Percentiles rank a stretch among this genome's conserved stretches.
These are phyloP conservation scores for Phytophthora quininea DNA, from an alignment of 352 stramenopile species.

Conservation along the genomic window DNA sequence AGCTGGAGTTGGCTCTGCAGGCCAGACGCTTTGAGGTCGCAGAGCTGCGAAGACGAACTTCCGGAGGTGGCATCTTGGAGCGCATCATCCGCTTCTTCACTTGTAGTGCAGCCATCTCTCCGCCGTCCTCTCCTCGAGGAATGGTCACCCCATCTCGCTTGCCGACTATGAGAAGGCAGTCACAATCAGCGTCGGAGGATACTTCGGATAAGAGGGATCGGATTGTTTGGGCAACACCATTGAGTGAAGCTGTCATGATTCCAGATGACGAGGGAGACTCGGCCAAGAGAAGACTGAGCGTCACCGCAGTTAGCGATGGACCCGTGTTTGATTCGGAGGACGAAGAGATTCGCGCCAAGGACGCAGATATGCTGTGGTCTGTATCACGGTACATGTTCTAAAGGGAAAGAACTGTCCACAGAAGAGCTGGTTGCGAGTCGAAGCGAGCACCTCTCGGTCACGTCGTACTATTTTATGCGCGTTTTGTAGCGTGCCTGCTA, in stretches of 20 bases:
- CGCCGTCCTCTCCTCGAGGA: constrained; percentile 47
- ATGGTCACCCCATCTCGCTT: constrained; percentile 36
- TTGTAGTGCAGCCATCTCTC: constrained; percentile 65
- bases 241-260: constrained; percentile 41
- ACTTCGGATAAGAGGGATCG: constrained; percentile 36
- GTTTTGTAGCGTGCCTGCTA: constrained; percentile 20
- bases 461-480: constrained; percentile 37
- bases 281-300: constrained; percentile 33
- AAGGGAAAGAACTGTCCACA: constrained; percentile 6
- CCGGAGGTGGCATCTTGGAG: constrained; percentile 52
- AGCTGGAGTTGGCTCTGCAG: constrained; percentile 66
- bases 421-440: constrained; percentile 21
- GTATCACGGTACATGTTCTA: constrained; percentile 67
- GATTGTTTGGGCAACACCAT: constrained; percentile 39
- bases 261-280: constrained; percentile 34
- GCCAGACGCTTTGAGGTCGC: constrained; percentile 52
- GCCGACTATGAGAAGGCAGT: constrained; percentile 35
- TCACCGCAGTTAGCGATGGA: constrained; percentile 36
- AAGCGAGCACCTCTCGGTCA: constrained; percentile 19
- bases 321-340: constrained; percentile 46
- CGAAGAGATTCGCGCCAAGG: constrained; percentile 60
- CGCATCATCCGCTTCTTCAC: constrained; percentile 88
- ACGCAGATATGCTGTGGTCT: constrained; percentile 62
- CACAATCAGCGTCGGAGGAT: constrained; percentile 34
- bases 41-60: constrained; percentile 48